phyloP scores from a whole-genome alignment of 305 asterid genomes.

The Rubia peregrina region DNA sequence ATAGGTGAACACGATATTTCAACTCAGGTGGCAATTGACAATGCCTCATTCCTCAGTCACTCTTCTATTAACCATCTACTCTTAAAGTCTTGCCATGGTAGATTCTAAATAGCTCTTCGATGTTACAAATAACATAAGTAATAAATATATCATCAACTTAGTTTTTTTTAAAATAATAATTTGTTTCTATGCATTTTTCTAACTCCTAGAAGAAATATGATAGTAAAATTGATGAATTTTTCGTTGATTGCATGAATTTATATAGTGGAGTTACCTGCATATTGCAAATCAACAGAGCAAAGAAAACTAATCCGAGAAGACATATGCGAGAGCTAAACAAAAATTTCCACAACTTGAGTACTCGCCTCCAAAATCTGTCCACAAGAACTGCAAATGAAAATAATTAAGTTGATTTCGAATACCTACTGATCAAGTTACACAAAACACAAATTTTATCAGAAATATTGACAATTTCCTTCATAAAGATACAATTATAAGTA shows the following conservation, averaged over 20 bases:
- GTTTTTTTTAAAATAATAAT: too few relatives aligned
- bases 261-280: conserved; percentile 53
- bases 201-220: too few relatives aligned
- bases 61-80: conserved; percentile 74
- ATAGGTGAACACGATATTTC: conserved; percentile 69
- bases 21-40: conserved; percentile 71
- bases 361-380: conserved; percentile 63
- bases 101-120: conserved; percentile 75
- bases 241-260: neutral
- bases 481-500: neutral
- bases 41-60: conserved; percentile 88
- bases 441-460: neutral
- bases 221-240: neutral
- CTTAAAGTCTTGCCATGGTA: conserved; percentile 73
- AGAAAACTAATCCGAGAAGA: conserved; percentile 75
- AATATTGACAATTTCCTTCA: too few relatives aligned
- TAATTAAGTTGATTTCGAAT: conserved; percentile 8
- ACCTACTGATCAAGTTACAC: neutral
- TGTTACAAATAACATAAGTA: conserved; percentile 9
- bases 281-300: conserved; percentile 69
- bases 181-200: too few relatives aligned
- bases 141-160: neutral
- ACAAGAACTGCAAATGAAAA: conserved; percentile 52
- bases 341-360: conserved; percentile 49
- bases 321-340: conserved; percentile 59